A percentile compares a stretch with the other conserved stretches of the same genome.
phyloP scores from a whole-genome alignment of 2,329 filamentous ascomycete genomes.

The Aspergillus quadricinctus region DNA sequence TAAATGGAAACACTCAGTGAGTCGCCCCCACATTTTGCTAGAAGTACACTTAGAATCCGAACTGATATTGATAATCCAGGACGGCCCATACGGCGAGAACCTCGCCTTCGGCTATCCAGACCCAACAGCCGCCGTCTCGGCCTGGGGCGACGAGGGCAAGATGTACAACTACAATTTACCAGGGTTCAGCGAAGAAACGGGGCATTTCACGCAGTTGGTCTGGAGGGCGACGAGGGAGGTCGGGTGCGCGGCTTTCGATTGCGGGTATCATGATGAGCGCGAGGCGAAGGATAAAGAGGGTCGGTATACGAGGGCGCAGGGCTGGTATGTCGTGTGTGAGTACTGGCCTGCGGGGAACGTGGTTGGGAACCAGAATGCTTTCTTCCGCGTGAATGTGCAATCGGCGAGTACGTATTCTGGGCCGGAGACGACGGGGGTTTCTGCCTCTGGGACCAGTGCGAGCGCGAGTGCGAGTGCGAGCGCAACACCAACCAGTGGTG shows the following conservation, averaged over 20 bases:
- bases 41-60: conserved; percentile 1
- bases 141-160: conserved; percentile 60
- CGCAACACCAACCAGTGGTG: not conserved
- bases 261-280: conserved; percentile 27
- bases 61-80: conserved; percentile 25
- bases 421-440: conserved; percentile 4
- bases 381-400: conserved; percentile 31
- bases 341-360: conserved; percentile 67
- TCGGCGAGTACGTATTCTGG: conserved; percentile 16
- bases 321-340: conserved; percentile 67
- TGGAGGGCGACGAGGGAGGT: conserved; percentile 61
- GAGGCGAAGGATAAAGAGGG: conserved; percentile 5
- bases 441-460: not conserved
- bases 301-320: conserved; percentile 29
- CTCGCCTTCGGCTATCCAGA: conserved; percentile 64
- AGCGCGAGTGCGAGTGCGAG: not conserved
- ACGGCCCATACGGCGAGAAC: conserved; percentile 69
- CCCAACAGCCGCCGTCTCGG: conserved; percentile 55
- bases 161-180: conserved; percentile 57
- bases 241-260: conserved; percentile 50
- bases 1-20: conserved; percentile 39
- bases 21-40: no score
- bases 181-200: conserved; percentile 57
- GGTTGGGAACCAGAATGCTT: conserved; percentile 25
- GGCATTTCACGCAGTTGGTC: conserved; percentile 70